Evolutionary conservation across 768 basidiomycete genomes (phyloP).

Genomic region (Jaapia argillacea): DNA sequence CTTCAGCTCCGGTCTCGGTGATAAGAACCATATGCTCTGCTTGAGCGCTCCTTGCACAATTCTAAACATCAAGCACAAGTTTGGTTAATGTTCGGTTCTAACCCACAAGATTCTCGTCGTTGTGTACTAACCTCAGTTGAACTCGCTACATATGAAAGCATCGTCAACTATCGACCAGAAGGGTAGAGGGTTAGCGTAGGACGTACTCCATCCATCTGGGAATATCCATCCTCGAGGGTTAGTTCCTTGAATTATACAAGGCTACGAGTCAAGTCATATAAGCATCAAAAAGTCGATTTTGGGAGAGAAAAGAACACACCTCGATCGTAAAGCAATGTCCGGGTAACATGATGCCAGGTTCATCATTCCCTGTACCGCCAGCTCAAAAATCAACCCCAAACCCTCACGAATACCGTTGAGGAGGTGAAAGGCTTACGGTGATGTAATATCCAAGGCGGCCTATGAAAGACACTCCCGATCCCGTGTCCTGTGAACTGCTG

Average conservation of each 20-base stretch:
- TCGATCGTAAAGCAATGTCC: constrained; percentile 94
- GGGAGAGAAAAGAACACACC: constrained; percentile 26
- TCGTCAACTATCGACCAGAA: background rate
- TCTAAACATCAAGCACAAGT: constrained; percentile 28
- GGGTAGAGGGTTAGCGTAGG: constrained; percentile 38
- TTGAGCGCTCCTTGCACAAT: constrained; percentile 75
- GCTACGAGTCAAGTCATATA: constrained; percentile 35
- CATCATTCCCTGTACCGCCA: constrained; percentile 81
- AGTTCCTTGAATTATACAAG: constrained; percentile 66
- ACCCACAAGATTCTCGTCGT: constrained; percentile 6
- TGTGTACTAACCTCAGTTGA: background rate
- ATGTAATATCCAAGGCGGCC: constrained; percentile 77
- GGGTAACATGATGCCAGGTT: constrained; percentile 70
- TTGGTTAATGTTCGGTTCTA: too few relatives aligned
- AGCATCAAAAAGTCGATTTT: constrained; percentile 1
- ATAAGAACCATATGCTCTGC: constrained; percentile 86
- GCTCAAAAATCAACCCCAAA: too few relatives aligned
- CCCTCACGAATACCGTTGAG: too few relatives aligned
- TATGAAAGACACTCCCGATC: constrained; percentile 75
- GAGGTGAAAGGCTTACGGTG: constrained; percentile 34
- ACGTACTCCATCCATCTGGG: constrained; percentile 91
- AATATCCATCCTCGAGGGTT: constrained; percentile 67
- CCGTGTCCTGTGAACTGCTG: constrained; percentile 79
- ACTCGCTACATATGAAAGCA: background rate
- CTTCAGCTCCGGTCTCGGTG: constrained; percentile 66